A percentile compares a stretch with the other conserved stretches of the same genome.
Evolutionary conservation across 2,329 filamentous ascomycete species (phyloP).

Genomic region (Rachicladosporium sp.): DNA sequence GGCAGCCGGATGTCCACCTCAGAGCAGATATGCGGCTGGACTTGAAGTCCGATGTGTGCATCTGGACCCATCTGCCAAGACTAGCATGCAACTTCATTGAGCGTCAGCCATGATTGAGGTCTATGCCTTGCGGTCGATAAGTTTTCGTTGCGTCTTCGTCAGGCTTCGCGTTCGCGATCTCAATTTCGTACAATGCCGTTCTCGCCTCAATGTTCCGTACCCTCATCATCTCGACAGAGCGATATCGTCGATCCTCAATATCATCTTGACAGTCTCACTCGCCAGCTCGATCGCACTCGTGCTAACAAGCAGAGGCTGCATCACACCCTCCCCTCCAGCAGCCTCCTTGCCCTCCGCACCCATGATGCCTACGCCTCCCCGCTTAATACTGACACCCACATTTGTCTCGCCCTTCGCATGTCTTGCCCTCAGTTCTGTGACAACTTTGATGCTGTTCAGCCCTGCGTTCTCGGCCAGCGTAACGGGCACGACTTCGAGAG

Average conservation of each 20-base stretch:
- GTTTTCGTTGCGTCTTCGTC: no score
- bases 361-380: slow-evolving; percentile 90
- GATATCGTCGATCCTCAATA: slow-evolving; percentile 57
- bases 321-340: slow-evolving; percentile 46
- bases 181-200: no score
- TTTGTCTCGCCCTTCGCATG: slow-evolving; percentile 93
- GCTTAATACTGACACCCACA: slow-evolving; percentile 96
- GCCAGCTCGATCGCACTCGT: slow-evolving; percentile 95
- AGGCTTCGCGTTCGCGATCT: no score
- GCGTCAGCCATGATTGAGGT: no score
- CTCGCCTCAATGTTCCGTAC: no score
- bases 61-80: no score
- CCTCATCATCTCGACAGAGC: slow-evolving; percentile 32
- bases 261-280: slow-evolving; percentile 97
- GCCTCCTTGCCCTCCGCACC: slow-evolving; percentile 43
- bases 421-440: slow-evolving; percentile 85
- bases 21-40: no score
- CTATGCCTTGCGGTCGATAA: slow-evolving; percentile 8
- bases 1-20: no score
- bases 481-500: slow-evolving; percentile 92
- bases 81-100: no score
- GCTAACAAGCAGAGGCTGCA: slow-evolving; percentile 94
- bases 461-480: slow-evolving; percentile 96
- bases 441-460: slow-evolving; percentile 96
- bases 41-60: no score